A percentile compares a stretch with the other conserved stretches of the same genome.
phyloP scores from a whole-genome alignment of 2,329 filamentous ascomycete species.

The Colletotrichum kahawae region DNA sequence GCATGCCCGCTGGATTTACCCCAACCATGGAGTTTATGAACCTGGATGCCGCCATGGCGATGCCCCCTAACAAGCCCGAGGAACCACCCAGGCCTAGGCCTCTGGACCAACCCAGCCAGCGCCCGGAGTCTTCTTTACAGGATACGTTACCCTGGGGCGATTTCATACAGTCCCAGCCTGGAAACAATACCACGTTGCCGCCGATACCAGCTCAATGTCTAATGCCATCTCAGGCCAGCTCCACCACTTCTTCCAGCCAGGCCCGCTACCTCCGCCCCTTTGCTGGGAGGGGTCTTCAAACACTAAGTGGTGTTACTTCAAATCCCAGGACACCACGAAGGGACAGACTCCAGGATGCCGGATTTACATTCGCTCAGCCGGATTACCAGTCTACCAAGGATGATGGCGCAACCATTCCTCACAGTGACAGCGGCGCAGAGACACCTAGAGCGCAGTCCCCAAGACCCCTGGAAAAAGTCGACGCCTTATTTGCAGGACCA shows the following conservation, averaged over 20 bases:
- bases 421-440: slow-evolving; percentile 27
- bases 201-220: slow-evolving; percentile 57
- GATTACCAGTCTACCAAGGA: slow-evolving; percentile 23
- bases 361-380: background rate
- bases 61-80: slow-evolving; percentile 36
- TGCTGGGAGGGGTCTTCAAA: slow-evolving; percentile 59
- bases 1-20: slow-evolving; percentile 39
- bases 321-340: slow-evolving; percentile 36
- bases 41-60: slow-evolving; percentile 39
- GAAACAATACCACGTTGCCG: slow-evolving; percentile 39
- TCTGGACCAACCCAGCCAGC: slow-evolving; percentile 30
- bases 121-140: slow-evolving; percentile 51
- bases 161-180: slow-evolving; percentile 43
- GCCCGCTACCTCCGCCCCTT: slow-evolving; percentile 60
- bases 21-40: slow-evolving; percentile 47
- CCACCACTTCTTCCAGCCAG: slow-evolving; percentile 56
- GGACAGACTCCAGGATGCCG: slow-evolving; percentile 30
- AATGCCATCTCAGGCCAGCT: slow-evolving; percentile 56
- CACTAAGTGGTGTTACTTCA: slow-evolving; percentile 48
- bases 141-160: slow-evolving; percentile 61
- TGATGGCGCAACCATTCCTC: slow-evolving; percentile 29
- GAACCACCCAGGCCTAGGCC: slow-evolving; percentile 22
- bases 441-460: slow-evolving; percentile 24
- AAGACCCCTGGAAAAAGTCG: background rate
- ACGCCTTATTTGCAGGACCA: slow-evolving; percentile 23